phyloP scores from a whole-genome alignment of 768 basidiomycete genomes.

The Podaxis sp. region DNA sequence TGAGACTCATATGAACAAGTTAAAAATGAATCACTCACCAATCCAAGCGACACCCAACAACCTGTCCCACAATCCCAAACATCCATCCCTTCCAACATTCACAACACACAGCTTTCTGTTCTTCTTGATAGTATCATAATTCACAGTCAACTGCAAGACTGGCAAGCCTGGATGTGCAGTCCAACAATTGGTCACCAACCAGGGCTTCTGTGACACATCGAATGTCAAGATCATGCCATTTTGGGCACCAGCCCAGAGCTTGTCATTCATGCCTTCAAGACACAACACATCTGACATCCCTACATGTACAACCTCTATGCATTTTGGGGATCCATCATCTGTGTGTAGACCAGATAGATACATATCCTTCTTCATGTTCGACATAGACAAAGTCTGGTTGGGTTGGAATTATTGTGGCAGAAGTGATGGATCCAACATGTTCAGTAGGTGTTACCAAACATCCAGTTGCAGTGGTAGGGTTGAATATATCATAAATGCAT shows the following conservation, averaged over 20 bases:
- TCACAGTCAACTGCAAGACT: too few species aligned
- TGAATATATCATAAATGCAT: constrained; percentile 76
- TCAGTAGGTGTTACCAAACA: constrained; percentile 61
- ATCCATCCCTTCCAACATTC: too few species aligned
- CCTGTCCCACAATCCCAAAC: too few species aligned
- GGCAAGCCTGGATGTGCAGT: too few species aligned
- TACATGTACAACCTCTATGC: constrained; percentile 77
- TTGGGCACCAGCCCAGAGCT: constrained; percentile 86
- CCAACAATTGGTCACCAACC: too few species aligned
- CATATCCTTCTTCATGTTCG: constrained; percentile 89
- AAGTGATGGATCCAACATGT: constrained; percentile 79
- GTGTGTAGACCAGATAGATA: constrained; percentile 78
- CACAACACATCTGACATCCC: constrained; percentile 79
- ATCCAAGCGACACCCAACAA: too few species aligned
- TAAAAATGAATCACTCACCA: too few species aligned
- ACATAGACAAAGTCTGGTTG: constrained; percentile 71
- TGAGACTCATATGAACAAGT: too few species aligned
- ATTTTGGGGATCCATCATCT: constrained; percentile 58
- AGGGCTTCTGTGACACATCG: too few species aligned
- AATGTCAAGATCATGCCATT: constrained; percentile 78
- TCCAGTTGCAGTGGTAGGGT: constrained; percentile 49
- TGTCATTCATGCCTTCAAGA: constrained; percentile 79
- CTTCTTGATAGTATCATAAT: too few species aligned
- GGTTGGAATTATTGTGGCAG: constrained; percentile 73
- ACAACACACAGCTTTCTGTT: too few species aligned